Percentiles rank a stretch among this genome's conserved stretches.
phyloP scores from a whole-genome alignment of 1,139 yeast species.

The Yamadazyma atlantica region DNA sequence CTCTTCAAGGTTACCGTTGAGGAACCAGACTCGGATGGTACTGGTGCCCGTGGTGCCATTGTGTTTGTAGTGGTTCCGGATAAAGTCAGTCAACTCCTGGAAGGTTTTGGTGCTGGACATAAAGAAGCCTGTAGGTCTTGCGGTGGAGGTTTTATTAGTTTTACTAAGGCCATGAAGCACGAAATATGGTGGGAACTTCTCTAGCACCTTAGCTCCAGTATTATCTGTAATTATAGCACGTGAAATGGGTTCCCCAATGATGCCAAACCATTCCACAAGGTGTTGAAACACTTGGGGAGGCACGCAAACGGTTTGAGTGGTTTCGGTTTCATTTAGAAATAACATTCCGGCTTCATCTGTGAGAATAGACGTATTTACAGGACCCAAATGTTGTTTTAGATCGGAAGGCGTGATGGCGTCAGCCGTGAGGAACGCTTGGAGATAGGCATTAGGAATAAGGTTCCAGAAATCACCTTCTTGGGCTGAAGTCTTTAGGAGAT shows the following conservation, averaged over 20 bases:
- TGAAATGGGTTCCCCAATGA: constrained; percentile 43
- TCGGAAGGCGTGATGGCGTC: constrained; percentile 26
- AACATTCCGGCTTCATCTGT: constrained; percentile 34
- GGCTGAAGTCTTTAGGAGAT: constrained; percentile 19
- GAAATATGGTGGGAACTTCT: constrained; percentile 52
- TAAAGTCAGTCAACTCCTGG: constrained; percentile 28
- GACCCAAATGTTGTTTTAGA: constrained; percentile 29
- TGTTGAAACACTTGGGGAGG: constrained; percentile 43
- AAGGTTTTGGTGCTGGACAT: constrained; percentile 37
- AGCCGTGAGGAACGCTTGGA: constrained; percentile 25
- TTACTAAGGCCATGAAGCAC: constrained; percentile 50
- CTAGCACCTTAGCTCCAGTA: constrained; percentile 45
- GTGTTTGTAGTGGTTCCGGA: constrained; percentile 17
- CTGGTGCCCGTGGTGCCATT: constrained; percentile 14
- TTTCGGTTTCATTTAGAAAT: constrained; percentile 29
- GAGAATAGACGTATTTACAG: constrained; percentile 30
- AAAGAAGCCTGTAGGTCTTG: constrained; percentile 17
- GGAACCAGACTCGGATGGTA: constrained; percentile 39
- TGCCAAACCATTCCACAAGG: constrained; percentile 56
- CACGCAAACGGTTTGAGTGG: constrained; percentile 31
- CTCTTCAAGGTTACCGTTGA: constrained; percentile 25
- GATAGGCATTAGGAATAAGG: constrained; percentile 32
- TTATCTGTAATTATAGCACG: constrained; percentile 41
- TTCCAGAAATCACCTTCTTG: constrained; percentile 40
- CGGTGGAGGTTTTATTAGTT: constrained; percentile 11